A percentile compares a stretch with the other conserved stretches of the same genome.
Evolutionary conservation across 2,329 filamentous ascomycete genomes (phyloP).

Genomic region (Boeremia exigua): DNA sequence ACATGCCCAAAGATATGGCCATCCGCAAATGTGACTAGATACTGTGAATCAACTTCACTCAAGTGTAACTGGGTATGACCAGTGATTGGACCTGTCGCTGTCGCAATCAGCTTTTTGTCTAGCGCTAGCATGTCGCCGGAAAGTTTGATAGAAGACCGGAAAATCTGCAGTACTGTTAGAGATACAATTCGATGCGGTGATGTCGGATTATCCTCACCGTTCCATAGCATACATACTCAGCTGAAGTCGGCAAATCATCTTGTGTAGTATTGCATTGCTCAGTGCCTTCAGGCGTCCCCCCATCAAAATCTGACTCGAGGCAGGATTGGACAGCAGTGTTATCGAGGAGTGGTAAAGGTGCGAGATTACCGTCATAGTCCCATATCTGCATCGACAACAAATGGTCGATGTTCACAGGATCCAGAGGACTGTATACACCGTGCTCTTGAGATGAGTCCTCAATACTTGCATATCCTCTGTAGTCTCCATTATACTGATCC

Average conservation of each 20-base stretch:
- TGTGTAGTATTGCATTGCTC: neutral
- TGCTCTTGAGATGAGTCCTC: neutral
- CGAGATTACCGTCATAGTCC: neutral
- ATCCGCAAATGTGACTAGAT: slow-evolving; percentile 24
- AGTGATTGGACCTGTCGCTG: slow-evolving; percentile 10
- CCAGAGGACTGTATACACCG: neutral
- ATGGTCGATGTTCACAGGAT: neutral
- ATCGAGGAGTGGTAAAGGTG: neutral
- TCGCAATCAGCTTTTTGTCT: slow-evolving; percentile 18
- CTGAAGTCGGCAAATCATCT: neutral
- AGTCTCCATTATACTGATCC: neutral
- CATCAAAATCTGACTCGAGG: neutral
- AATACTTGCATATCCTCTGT: neutral
- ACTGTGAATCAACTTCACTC: slow-evolving; percentile 15
- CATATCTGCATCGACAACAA: neutral
- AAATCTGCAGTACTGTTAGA: slow-evolving; percentile 16
- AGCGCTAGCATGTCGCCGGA: slow-evolving; percentile 33
- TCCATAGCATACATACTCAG: neutral
- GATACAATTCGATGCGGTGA: neutral
- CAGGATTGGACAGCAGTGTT: neutral
- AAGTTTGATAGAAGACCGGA: slow-evolving; percentile 25
- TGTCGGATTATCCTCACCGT: neutral
- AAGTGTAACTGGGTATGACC: slow-evolving; percentile 28
- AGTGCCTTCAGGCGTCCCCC: neutral
- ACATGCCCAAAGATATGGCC: slow-evolving; percentile 21